Base-by-base conservation (phyloP, 768 basidiomycete species). In the Kondoa malvinella region DNA sequence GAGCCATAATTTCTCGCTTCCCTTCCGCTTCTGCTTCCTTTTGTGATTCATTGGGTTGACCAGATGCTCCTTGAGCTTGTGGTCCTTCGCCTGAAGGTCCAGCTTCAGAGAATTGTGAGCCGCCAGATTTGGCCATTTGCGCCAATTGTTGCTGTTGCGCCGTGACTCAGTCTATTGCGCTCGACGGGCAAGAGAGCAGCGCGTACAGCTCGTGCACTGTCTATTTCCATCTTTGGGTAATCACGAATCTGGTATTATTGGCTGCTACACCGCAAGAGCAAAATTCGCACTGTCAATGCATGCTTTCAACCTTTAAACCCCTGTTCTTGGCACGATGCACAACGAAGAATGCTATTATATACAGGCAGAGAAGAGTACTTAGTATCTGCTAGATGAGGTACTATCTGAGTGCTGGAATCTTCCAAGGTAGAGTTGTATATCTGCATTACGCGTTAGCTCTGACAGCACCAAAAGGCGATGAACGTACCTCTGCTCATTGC, bases 71-170 rank as follows among this genome's bases (percentile, higher is more conserved):
- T 25, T 25, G 14, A 60, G 8, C 27, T 25, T 21, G 12, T 50
- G 21, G 12, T 50, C 40, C 40, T 50, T 8, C 8, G 8, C 12
- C 8, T 21, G 40, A 50, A 50, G 40, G 21, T 8, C 40, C 40
- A 50, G 40, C 40, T 50, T 50, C 40, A 8, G 40, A 50, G 40
- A 50, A 50, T 8, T 60, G 12, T 60, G 12, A 25, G 25, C 58
- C 25, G 27, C 25, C 58, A 60, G 8, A 4, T 31, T 25, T 31
- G 4, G 58, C 58, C 27, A 60, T 14, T 31, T 60, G 14, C 27
- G 58, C 58, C 58, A 60, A 60, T 60, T 25, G 58, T 60, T 25
- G 8, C 58, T 60, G 58, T 14, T 60, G 4, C 27, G 58, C 14
- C n/a, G 8, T 31, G 30, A 60, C 30, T 31, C 30, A 31, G 30